Percentiles rank a stretch among this genome's conserved stretches.
Evolutionary conservation across 1,139 yeast genomes (phyloP).

Genomic region (Yarrowia galli): DNA sequence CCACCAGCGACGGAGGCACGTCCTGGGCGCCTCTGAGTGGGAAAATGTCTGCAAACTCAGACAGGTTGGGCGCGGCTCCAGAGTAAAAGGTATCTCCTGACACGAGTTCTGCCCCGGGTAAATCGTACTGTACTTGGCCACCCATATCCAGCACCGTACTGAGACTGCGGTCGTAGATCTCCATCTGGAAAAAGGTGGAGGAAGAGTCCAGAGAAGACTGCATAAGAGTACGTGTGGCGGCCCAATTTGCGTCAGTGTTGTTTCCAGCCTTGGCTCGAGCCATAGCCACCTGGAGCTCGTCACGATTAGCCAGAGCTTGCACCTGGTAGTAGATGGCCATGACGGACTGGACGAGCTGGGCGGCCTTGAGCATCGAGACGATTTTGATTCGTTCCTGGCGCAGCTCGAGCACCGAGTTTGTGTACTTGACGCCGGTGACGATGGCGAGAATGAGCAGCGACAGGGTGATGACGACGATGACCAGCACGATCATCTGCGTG

Average conservation of each 20-base stretch:
- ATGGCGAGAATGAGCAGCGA: conserved; percentile 79
- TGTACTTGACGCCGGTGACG: conserved; percentile 81
- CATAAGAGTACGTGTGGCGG: conserved; percentile 50
- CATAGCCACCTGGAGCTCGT: conserved; percentile 65
- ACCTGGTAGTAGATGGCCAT: conserved; percentile 72
- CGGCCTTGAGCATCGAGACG: conserved; percentile 79
- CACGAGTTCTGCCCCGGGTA: not conserved
- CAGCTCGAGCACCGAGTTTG: conserved; percentile 64
- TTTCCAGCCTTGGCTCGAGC: conserved; percentile 76
- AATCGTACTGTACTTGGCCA: conserved; percentile 18
- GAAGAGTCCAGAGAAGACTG: conserved; percentile 66
- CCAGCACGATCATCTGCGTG: conserved; percentile 79
- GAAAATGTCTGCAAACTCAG: conserved; percentile 52
- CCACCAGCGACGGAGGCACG: conserved; percentile 57
- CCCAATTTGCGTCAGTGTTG: conserved; percentile 59
- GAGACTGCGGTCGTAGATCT: conserved; percentile 66
- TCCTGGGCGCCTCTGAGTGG: conserved; percentile 58
- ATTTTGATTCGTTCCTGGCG: conserved; percentile 76
- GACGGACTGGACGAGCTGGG: conserved; percentile 76
- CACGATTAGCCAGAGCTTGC: conserved; percentile 69
- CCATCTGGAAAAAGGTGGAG: conserved; percentile 64
- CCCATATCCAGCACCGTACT: conserved; percentile 51
- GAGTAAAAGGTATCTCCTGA: conserved; percentile 2
- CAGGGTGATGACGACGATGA: conserved; percentile 74
- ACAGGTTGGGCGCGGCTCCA: conserved; percentile 42